Conservation (phyloP, 345 rosid species). For the Gossypium sturtianum region DNA sequence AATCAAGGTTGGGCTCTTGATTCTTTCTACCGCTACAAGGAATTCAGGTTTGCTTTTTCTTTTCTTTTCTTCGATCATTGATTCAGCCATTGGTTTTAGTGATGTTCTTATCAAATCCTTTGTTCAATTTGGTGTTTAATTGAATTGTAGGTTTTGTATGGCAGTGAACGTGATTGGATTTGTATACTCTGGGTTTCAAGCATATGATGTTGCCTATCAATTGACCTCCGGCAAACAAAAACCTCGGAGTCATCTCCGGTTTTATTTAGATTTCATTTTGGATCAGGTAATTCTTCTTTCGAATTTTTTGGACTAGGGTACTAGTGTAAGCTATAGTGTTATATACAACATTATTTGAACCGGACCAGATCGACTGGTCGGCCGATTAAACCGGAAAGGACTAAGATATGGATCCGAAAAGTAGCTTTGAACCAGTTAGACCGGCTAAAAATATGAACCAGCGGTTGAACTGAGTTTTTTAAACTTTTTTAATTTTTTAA, state of each 20-base stretch:
- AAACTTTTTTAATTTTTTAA: too few species aligned
- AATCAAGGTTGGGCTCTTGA: constrained; percentile 88
- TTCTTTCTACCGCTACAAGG: constrained; percentile 74
- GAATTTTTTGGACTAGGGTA: neutral
- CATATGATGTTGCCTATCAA: constrained; percentile 43
- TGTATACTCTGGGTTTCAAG: constrained; percentile 64
- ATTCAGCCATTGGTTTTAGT: neutral
- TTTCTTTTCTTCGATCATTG: neutral
- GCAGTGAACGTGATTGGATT: constrained; percentile 73
- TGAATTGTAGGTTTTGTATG: constrained; percentile 60
- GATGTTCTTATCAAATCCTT: neutral
- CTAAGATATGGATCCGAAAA: too few species aligned
- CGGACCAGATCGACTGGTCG: too few species aligned
- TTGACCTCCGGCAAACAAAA: constrained; percentile 42
- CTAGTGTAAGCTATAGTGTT: too few species aligned
- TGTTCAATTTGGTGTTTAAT: neutral
- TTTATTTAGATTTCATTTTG: constrained; percentile 53
- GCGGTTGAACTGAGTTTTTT: too few species aligned
- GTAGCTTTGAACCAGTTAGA: too few species aligned
- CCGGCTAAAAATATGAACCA: too few species aligned
- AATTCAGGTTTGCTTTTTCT: constrained; percentile 59
- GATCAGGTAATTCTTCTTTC: constrained; percentile 59
- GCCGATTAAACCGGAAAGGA: too few species aligned
- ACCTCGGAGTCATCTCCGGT: constrained; percentile 38
- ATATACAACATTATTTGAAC: too few species aligned